Evolutionary conservation across 2,329 filamentous ascomycete species (phyloP).

Genomic region (Knufia petricola): DNA sequence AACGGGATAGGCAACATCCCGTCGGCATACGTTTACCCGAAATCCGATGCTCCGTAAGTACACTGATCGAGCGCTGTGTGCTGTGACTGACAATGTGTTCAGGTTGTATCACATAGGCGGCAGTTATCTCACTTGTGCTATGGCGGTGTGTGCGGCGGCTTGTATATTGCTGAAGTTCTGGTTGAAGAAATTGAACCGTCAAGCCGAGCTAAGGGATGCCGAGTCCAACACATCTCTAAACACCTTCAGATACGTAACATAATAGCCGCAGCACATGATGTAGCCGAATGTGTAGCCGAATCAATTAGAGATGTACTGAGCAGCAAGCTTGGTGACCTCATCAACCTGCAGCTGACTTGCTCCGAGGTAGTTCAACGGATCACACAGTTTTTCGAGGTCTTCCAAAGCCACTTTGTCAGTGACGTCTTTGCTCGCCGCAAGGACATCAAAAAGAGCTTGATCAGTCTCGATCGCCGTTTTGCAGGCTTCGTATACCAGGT

Average conservation of each 20-base stretch:
- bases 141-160: background rate
- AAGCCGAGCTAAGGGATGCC: background rate
- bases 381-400: slow-evolving; percentile 45
- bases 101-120: slow-evolving; percentile 5
- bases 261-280: background rate
- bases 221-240: background rate
- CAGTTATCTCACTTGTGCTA: background rate
- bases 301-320: slow-evolving; percentile 6
- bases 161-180: background rate
- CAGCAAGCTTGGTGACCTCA: slow-evolving; percentile 10
- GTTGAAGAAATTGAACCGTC: background rate
- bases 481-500: slow-evolving; percentile 48
- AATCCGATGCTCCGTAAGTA: background rate
- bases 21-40: slow-evolving; percentile 8
- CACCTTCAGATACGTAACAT: slow-evolving; percentile 5
- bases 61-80: background rate
- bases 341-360: slow-evolving; percentile 20
- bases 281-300: background rate
- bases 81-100: background rate
- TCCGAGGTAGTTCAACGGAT: slow-evolving; percentile 41
- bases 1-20: slow-evolving; percentile 36
- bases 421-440: slow-evolving; percentile 34
- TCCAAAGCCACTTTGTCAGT: slow-evolving; percentile 35
- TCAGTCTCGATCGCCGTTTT: slow-evolving; percentile 39
- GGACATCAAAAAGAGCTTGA: slow-evolving; percentile 34